Evolutionary conservation across 2,329 filamentous ascomycete genomes (phyloP).

Genomic region (Pseudogymnoascus sp.): DNA sequence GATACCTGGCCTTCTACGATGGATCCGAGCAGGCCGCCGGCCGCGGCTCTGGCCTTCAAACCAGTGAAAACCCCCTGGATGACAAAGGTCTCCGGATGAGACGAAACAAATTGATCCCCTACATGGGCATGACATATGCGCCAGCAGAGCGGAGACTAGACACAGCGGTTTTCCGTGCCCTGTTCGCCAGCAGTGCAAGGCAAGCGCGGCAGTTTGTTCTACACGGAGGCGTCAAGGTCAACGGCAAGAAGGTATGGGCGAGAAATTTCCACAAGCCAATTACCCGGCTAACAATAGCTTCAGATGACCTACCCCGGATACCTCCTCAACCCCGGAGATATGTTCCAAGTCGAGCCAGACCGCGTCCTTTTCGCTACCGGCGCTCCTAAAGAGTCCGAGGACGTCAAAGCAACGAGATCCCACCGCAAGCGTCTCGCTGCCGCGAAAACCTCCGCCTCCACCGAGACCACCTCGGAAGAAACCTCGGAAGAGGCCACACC

Average conservation of each 20-base stretch:
- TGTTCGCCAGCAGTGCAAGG: constrained; percentile 88
- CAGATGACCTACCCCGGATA: constrained; percentile 92
- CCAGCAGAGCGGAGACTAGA: constrained; percentile 86
- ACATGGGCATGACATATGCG: constrained; percentile 93
- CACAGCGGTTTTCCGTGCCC: constrained; percentile 83
- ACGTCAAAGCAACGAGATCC: constrained; percentile 15
- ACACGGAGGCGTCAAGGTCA: constrained; percentile 89
- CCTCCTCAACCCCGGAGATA: constrained; percentile 89
- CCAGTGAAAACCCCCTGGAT: constrained; percentile 10
- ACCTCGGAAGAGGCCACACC: constrained; percentile 7
- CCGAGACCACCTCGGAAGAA: constrained; percentile 17
- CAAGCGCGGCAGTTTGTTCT: constrained; percentile 93
- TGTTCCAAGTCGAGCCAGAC: constrained; percentile 92
- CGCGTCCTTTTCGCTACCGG: constrained; percentile 85
- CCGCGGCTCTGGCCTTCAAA: constrained; percentile 61
- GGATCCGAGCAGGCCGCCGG: constrained; percentile 78
- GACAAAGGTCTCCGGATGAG: constrained; percentile 12
- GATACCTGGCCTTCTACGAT: constrained; percentile 70
- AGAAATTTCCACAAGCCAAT: not conserved
- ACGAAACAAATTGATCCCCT: constrained; percentile 36
- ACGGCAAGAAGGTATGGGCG: constrained; percentile 74
- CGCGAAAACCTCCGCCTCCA: constrained; percentile 18
- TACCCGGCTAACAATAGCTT: constrained; percentile 12
- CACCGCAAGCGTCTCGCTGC: constrained; percentile 14
- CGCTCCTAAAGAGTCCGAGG: constrained; percentile 47